These are phyloP conservation scores for Myxozyma vanderwaltii DNA, from an alignment of 805 yeast species.

Conservation along the genomic window DNA sequence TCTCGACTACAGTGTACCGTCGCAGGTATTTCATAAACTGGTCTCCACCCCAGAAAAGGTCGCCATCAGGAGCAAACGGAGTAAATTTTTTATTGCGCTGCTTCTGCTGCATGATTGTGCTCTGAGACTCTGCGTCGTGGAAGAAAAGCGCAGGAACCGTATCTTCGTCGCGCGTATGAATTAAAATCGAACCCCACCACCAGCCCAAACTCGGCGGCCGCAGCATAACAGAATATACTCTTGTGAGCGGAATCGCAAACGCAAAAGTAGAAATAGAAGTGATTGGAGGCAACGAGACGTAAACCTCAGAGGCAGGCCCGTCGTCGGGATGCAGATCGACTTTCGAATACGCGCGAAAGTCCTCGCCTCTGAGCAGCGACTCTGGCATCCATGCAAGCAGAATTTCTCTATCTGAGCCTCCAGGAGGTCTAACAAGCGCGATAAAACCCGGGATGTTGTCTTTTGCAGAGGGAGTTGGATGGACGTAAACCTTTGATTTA, in stretches of 20 bases:
- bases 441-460: slow-evolving; percentile 84
- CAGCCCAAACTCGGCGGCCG: slow-evolving; percentile 82
- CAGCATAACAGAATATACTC: slow-evolving; percentile 75
- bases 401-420: slow-evolving; percentile 52
- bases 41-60: slow-evolving; percentile 88
- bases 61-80: slow-evolving; percentile 58
- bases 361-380: slow-evolving; percentile 49
- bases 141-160: slow-evolving; percentile 84
- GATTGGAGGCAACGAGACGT: slow-evolving; percentile 55
- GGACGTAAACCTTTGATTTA: slow-evolving; percentile 66
- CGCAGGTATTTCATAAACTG: slow-evolving; percentile 64
- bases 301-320: slow-evolving; percentile 36
- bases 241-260: slow-evolving; percentile 61
- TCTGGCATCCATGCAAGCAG: slow-evolving; percentile 69
- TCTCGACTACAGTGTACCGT: slow-evolving; percentile 61
- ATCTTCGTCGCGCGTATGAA: slow-evolving; percentile 63
- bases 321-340: slow-evolving; percentile 52
- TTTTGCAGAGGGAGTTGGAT: slow-evolving; percentile 69
- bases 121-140: slow-evolving; percentile 85
- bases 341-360: slow-evolving; percentile 49
- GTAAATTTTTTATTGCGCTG: slow-evolving; percentile 66
- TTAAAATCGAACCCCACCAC: slow-evolving; percentile 87
- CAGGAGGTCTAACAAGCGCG: slow-evolving; percentile 59
- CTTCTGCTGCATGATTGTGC: slow-evolving; percentile 65
- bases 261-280: slow-evolving; percentile 64